Base-by-base conservation (phyloP, 2,329 filamentous ascomycete genomes). In the Whalleya microplaca region DNA sequence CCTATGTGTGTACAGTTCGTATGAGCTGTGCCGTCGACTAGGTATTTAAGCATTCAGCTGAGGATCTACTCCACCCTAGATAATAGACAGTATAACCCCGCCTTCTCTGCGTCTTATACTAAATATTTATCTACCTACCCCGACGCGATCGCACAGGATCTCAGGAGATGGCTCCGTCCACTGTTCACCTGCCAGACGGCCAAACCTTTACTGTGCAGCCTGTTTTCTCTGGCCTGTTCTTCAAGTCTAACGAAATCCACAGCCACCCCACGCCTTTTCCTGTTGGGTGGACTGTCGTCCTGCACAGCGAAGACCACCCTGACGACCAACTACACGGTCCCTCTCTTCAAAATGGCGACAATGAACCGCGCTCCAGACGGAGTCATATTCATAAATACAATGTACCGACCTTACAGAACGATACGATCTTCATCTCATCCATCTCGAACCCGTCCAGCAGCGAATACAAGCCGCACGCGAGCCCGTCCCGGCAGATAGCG, bases 151-250 rank as follows among this genome's bases (percentile, higher is more conserved):
- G 5, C 18, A 4, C 42, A 21, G 21, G 8, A 5, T 44, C 19
- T 20, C n/a, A 45, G 19, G 44, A 58, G 49, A 72, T 72, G 70
- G 54, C 67, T 32, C 69, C 72, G 42, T 72, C 75, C 27, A 72
- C 83, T 45, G 80, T 93, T 57, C 84, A 89, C 72, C 80, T 98
- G 64, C 94, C 94, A 46, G 96, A 97, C 75, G 94, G 93, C 69
- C 91, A 95, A 76, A 88, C 82, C 62, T 84, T 95, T 69, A 89
- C 87, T 2, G 89, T 96, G 29, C 86, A 86, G 14, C 90, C 92
- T 0, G 91, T 96, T 21, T 97, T 96, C 72, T 92, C 90, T n/a
- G 94, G 94, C 29, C 82, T 95, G 53, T 91, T 88, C 67, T 97
- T 97, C 85, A 95, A 93, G 72, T 85, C 87, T 55, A 89, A 91